Evolutionary conservation across 306 rosid species (phyloP).

Genomic region (Hippophae tibetana): DNA sequence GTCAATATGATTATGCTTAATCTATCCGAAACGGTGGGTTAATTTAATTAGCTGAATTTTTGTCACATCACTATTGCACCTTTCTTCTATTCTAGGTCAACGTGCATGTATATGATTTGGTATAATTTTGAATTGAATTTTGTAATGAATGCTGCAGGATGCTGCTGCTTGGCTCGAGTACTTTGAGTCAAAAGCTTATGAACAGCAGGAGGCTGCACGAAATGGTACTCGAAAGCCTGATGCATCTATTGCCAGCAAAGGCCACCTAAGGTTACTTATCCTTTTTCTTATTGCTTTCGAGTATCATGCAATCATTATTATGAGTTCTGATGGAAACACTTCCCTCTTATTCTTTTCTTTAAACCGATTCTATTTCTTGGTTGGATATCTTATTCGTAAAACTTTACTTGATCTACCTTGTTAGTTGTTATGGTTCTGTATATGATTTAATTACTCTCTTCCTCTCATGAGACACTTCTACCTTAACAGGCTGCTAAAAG

Average conservation of each 20-base stretch:
- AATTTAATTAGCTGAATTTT: background rate
- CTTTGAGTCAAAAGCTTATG: conserved; percentile 97
- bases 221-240: conserved; percentile 95
- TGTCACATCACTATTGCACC: background rate
- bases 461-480: no score
- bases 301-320: background rate
- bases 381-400: no score
- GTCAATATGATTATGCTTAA: no score
- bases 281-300: conserved; percentile 11
- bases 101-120: no score
- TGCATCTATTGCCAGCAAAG: conserved; percentile 97
- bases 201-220: conserved; percentile 98
- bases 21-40: background rate
- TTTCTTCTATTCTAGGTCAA: no score
- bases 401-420: no score
- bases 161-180: conserved; percentile 99
- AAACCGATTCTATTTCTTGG: no score
- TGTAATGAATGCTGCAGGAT: conserved; percentile 48
- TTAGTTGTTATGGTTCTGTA: no score
- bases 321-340: no score
- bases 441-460: no score
- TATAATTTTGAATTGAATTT: conserved; percentile 1
- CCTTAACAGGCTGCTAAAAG: background rate
- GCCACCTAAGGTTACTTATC: conserved; percentile 73
- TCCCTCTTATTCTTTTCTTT: no score